Conservation (phyloP, 2,329 filamentous ascomycete genomes). For the Aspergillus quadricinctus region DNA sequence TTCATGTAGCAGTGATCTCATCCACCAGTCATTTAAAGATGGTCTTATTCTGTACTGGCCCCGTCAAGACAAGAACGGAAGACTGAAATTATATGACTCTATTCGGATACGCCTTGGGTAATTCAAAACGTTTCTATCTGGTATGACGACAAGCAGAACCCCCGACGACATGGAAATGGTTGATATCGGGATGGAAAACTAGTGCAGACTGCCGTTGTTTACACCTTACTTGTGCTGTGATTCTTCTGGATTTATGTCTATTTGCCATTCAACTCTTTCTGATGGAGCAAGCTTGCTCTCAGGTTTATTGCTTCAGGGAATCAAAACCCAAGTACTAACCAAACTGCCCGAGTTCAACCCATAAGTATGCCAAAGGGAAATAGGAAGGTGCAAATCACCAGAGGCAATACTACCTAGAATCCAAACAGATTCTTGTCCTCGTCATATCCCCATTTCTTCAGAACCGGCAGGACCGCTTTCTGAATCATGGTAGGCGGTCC, state of each 20-base stretch:
- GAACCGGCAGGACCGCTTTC: conserved; percentile 47
- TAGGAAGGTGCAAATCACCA: background rate
- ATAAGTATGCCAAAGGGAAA: background rate
- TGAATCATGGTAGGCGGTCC: conserved; percentile 50
- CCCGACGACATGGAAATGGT: background rate
- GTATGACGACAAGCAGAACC: background rate
- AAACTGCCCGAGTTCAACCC: too few species aligned
- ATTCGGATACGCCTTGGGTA: background rate
- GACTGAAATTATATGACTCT: background rate
- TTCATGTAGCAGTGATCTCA: too few species aligned
- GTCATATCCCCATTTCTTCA: conserved; percentile 44
- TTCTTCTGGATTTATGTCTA: too few species aligned
- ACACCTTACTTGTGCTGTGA: background rate
- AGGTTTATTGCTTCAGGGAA: too few species aligned
- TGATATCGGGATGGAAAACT: background rate
- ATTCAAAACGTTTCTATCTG: background rate
- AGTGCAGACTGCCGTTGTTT: background rate
- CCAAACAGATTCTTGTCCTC: conserved; percentile 46
- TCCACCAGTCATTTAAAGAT: too few species aligned
- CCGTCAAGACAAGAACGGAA: background rate
- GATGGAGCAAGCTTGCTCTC: too few species aligned
- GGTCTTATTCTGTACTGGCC: too few species aligned
- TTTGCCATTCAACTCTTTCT: too few species aligned
- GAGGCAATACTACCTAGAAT: conserved; percentile 2
- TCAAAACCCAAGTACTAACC: too few species aligned